Percentiles rank a stretch among this genome's conserved stretches.
Conservation (phyloP, 2,329 filamentous ascomycete species). For the Colletotrichum eremochloae region DNA sequence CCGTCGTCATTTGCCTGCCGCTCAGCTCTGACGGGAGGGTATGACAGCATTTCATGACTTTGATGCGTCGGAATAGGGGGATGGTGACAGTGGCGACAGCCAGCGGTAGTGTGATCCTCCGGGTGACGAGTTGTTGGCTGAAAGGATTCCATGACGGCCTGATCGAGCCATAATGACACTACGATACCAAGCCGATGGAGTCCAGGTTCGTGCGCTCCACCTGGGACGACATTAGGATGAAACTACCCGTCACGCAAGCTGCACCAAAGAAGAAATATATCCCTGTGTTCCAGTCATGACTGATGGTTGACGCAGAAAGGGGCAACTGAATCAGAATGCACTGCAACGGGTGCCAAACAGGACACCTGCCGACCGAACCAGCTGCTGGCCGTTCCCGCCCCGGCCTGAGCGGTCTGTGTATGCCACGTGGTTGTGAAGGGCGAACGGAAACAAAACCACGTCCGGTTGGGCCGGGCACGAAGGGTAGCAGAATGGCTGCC, state of each 20-base stretch:
- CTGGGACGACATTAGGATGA: not conserved
- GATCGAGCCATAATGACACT: slow-evolving; percentile 25
- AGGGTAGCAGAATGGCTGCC: not conserved
- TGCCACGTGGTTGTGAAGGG: slow-evolving; percentile 36
- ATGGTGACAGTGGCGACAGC: not conserved
- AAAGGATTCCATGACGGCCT: slow-evolving; percentile 6
- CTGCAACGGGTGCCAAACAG: not conserved
- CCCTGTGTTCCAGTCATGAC: not conserved
- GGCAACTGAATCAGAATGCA: not conserved
- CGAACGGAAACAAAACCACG: slow-evolving; percentile 25
- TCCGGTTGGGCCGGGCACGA: slow-evolving; percentile 10
- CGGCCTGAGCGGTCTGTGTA: not conserved
- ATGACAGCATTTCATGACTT: not conserved
- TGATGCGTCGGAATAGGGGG: not conserved
- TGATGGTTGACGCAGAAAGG: not conserved
- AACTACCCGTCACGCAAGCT: not conserved
- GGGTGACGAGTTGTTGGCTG: slow-evolving; percentile 23
- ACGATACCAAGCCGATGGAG: not conserved
- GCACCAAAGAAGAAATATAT: not conserved
- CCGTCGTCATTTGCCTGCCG: slow-evolving; percentile 30
- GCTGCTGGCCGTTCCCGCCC: not conserved
- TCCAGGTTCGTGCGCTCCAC: not conserved
- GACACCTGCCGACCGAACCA: not conserved
- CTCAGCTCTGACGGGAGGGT: not conserved
- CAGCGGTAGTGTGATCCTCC: slow-evolving; percentile 5